Evolutionary conservation across 257 asterid species (phyloP).

Genomic region (Coffea canephora): DNA sequence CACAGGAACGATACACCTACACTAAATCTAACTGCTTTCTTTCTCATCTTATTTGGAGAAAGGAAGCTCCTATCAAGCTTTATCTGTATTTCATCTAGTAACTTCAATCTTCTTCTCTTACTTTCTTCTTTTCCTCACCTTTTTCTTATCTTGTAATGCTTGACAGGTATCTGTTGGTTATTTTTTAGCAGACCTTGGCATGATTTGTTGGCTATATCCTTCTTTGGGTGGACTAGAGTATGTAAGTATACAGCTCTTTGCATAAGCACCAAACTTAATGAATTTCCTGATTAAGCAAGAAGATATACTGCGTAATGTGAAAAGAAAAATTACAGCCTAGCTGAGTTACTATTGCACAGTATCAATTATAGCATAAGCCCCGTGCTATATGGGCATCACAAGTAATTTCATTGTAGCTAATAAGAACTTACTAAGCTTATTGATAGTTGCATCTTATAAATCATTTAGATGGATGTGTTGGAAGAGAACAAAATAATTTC

Average conservation of each 20-base stretch:
- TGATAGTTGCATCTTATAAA: neutral
- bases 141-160: slow-evolving; percentile 19
- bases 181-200: slow-evolving; percentile 82
- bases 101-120: neutral
- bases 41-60: neutral
- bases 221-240: slow-evolving; percentile 90
- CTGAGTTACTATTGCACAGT: neutral
- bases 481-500: neutral
- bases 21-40: neutral
- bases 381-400: neutral
- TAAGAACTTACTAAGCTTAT: neutral
- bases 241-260: slow-evolving; percentile 49
- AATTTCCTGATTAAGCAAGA: neutral
- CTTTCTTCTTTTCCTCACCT: slow-evolving; percentile 6
- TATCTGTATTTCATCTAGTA: neutral
- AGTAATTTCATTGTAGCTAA: neutral
- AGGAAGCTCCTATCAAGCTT: neutral
- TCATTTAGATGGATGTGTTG: neutral
- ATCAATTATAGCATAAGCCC: slow-evolving; percentile 1
- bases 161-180: slow-evolving; percentile 87
- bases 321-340: neutral
- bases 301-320: neutral
- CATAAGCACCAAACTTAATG: neutral
- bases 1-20: neutral
- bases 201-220: slow-evolving; percentile 96